Base-by-base conservation (phyloP, 106 monocot genomes). In the Dendrobium huoshanense region DNA sequence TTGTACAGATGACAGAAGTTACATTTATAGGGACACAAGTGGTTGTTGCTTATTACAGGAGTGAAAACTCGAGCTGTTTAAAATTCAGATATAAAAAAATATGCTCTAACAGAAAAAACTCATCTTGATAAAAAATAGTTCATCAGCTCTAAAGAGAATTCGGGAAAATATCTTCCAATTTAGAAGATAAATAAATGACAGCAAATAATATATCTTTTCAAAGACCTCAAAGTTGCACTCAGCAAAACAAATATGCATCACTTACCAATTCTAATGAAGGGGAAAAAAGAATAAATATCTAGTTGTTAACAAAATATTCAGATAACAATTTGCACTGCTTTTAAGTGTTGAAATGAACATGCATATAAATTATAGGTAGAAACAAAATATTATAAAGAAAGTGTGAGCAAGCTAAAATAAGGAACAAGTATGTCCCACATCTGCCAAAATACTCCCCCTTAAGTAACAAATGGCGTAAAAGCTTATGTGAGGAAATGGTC, bases 141-240 rank as follows among this genome's bases (percentile, higher is more conserved):
- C 33, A 70, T 70, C 70, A 37, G 70, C 15, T 15, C 31, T 33
- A 70, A 25, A 73, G 4, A 44, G 44, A 43, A 2, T n/a, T 1
- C 0, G 9, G 7, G n/a, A 74, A 74, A 41, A 74, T 5, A 74
- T 15, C 7, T 31, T 74, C 73, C 6, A 9, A 9, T 43, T 43
- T 7, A 43, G 7, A 74, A 61, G 4, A 43, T 10, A 44, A 42
- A 74, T 5, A 74, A 9, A 4, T 74, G n/a, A 19, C 1, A 43
- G 17, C 41, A 74, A 43, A 74, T 74, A 43, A 43, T 74, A 74
- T 74, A 9, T 31, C 29, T 74, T 74, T 42, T 74, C 33, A 43
- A 74, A 74, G 7, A 29, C 16, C 41, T 72, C 3, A 41, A 41
- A 74, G 0, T 13, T 20, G 18, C 8, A 43, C 37, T 74, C 42